phyloP scores from a whole-genome alignment of 345 rosid species.

The Viola odorata region DNA sequence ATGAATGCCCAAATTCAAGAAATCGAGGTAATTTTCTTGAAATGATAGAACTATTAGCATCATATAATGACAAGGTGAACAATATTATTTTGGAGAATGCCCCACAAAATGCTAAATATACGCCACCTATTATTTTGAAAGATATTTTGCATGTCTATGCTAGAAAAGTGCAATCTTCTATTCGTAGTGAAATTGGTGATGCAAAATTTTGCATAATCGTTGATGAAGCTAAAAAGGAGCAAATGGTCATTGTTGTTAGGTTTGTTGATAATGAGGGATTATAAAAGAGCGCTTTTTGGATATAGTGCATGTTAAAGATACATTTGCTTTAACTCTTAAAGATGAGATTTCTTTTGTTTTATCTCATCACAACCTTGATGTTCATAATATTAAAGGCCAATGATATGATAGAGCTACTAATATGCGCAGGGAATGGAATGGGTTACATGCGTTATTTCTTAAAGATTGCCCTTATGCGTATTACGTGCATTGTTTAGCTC shows the following conservation, averaged over 20 bases:
- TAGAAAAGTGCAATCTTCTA: neutral
- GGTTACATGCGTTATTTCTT: no score
- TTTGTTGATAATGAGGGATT: no score
- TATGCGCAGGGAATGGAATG: no score
- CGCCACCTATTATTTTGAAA: neutral
- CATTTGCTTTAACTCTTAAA: no score
- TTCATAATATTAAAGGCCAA: no score
- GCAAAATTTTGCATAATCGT: neutral
- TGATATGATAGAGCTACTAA: no score
- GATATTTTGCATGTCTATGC: conserved; percentile 3
- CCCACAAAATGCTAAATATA: conserved; percentile 1
- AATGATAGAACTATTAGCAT: neutral
- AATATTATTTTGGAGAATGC: conserved; percentile 3
- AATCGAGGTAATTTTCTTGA: conserved; percentile 5
- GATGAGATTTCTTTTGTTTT: no score
- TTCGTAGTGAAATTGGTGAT: neutral
- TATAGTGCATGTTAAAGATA: no score
- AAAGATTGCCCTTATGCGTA: no score
- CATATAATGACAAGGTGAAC: neutral
- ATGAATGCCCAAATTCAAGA: neutral
- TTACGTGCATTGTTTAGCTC: no score
- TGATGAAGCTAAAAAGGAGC: neutral
- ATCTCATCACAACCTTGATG: no score
- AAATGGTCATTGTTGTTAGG: neutral
- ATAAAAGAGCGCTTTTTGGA: no score